Percentiles rank a stretch among this genome's conserved stretches.
Conservation (phyloP, 1,284 basidiomycete species). For the Ceratobasidium sp. region DNA sequence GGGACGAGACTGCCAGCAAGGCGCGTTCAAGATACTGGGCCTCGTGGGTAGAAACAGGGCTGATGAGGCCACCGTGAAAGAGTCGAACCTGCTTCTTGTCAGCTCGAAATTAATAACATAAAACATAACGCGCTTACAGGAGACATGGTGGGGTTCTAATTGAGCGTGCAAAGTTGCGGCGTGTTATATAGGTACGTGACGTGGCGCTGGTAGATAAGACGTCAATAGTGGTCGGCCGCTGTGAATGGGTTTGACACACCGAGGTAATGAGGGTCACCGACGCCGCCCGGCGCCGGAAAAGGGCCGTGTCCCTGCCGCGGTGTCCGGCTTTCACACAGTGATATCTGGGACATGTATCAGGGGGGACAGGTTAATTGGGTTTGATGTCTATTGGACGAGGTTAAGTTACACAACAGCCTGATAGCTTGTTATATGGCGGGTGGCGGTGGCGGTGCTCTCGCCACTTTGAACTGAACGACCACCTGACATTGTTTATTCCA, state of each 20-base stretch:
- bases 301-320: constrained; percentile 1
- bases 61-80: constrained; percentile 76
- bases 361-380: too few relatives aligned
- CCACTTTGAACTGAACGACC: constrained; percentile 72
- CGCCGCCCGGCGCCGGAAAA: constrained; percentile 42
- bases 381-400: too few relatives aligned
- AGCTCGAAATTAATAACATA: not conserved
- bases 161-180: not conserved
- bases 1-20: constrained; percentile 67
- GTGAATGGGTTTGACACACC: constrained; percentile 5
- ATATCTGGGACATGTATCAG: not conserved
- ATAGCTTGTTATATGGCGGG: not conserved
- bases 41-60: constrained; percentile 65
- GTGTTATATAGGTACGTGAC: constrained; percentile 12
- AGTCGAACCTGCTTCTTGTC: constrained; percentile 51
- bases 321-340: constrained; percentile 48
- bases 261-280: constrained; percentile 4
- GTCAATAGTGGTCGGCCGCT: constrained; percentile 30
- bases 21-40: constrained; percentile 67
- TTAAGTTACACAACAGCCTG: too few relatives aligned
- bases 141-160: constrained; percentile 6
- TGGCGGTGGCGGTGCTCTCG: constrained; percentile 1
- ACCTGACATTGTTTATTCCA: not conserved
- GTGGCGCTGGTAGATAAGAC: constrained; percentile 30
- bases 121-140: not conserved